phyloP scores from a whole-genome alignment of 176 grass and related monocot genomes.

The sorghum (Sorghum bicolor) region DNA sequence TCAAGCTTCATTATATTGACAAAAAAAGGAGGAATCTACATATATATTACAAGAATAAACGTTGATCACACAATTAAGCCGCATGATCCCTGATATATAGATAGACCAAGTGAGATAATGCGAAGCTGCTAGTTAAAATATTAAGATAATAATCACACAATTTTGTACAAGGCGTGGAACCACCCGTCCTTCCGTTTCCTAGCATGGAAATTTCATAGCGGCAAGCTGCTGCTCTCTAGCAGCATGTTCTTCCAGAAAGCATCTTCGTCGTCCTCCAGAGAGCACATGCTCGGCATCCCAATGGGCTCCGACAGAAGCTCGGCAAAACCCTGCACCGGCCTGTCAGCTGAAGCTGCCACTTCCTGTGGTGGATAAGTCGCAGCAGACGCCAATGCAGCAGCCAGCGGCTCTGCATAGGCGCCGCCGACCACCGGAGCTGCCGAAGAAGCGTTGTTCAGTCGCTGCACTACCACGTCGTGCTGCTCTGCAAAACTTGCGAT shows the following conservation, averaged over 20 bases:
- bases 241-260: conserved; percentile 39
- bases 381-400: neutral
- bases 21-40: too few relatives aligned
- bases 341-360: neutral
- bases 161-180: conserved; percentile 2
- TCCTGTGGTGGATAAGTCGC: neutral
- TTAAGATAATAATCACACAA: neutral
- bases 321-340: neutral
- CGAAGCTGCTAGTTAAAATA: neutral
- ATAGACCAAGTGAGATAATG: neutral
- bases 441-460: neutral
- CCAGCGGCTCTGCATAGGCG: neutral
- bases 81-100: neutral
- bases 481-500: conserved; percentile 6
- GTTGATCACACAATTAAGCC: neutral
- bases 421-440: neutral
- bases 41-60: conserved; percentile 3
- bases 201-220: neutral
- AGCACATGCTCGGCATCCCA: conserved; percentile 28
- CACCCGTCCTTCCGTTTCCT: neutral
- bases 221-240: conserved; percentile 22
- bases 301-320: conserved; percentile 17
- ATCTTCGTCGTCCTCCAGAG: conserved; percentile 29
- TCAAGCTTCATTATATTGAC: too few relatives aligned
- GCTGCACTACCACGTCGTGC: neutral